These are phyloP conservation scores for Talaromyces verruculosus DNA, from an alignment of 2,329 filamentous ascomycete genomes.

Conservation along the genomic window DNA sequence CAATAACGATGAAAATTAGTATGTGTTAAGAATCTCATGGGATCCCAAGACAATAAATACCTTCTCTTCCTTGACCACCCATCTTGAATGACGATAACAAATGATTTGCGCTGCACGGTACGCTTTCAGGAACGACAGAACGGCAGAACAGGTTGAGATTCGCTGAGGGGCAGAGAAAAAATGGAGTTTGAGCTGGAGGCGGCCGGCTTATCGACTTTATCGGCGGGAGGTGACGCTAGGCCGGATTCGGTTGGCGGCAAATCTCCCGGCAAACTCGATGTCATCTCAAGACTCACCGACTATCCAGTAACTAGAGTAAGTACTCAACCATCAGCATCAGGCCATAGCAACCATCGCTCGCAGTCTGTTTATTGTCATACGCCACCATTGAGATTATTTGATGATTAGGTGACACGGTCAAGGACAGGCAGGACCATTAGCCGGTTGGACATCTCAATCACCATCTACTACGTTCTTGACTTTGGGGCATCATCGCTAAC, in stretches of 20 bases:
- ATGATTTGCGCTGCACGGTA: conserved; percentile 9
- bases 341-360: neutral
- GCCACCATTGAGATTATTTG: too few relatives aligned
- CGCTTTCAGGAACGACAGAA: conserved; percentile 8
- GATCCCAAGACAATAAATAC: conserved; percentile 40
- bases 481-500: conserved; percentile 38
- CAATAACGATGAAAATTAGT: conserved; percentile 25
- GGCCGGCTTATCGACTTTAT: conserved; percentile 25
- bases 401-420: conserved; percentile 26
- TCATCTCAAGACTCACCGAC: neutral
- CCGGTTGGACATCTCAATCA: conserved; percentile 47
- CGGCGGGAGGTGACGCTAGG: conserved; percentile 25
- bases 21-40: neutral
- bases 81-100: conserved; percentile 44
- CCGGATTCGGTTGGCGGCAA: conserved; percentile 5
- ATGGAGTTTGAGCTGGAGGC: conserved; percentile 17
- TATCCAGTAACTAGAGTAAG: neutral
- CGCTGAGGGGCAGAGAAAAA: conserved; percentile 23
- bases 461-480: conserved; percentile 31
- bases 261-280: neutral
- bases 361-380: neutral
- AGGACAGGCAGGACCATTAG: conserved; percentile 37
- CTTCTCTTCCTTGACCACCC: conserved; percentile 68
- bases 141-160: conserved; percentile 19
- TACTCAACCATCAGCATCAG: neutral